Base-by-base conservation (phyloP, 306 rosid genomes). In the Leucaena leucocephala region DNA sequence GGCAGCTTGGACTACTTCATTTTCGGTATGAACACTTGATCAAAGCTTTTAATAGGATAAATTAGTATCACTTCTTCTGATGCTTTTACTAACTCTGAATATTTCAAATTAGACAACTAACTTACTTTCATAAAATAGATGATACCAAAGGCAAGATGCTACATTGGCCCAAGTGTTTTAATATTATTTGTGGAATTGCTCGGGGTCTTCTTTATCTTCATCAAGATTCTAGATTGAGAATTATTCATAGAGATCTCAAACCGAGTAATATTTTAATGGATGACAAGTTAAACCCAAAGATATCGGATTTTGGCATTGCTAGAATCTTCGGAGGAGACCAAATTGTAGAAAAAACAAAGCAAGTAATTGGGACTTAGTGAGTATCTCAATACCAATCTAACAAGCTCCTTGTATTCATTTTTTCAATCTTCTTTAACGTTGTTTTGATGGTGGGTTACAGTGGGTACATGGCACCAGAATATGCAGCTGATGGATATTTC, bases 391-490 rank as follows among this genome's bases (percentile, higher is more conserved):
- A 48, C 8, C 45, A 22, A 36, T 33, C 27, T 27, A 27, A 27
- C 3, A 55, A 55, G 10, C 59, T 17, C 59, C 59, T 14, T 6
- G 4, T 50, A 15, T 14, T 4, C 59, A 52, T 52, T 16, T 17
- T 1, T 1, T 3, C 2, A 16, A 17, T 17, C 22, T 52, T 52
- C 22, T 52, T 12, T 76, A 34, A 65, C 27, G 1, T 2, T 4
- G 0, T 27, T 46, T 5, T 16, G 2, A 15, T 71, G 35, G 39
- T 64, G 17, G 70, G 10, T 7, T 71, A 68, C 16, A 80, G 80
- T 57, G 89, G 91, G 3, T 89, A 89, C n/a, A 89, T 89, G 93
- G 88, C 91, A 48, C 90, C 89, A 0, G 93, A 89, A 57, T 87
- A 87, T 36, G 90, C 88, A 0, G 67, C 43, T 4, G 83, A 85